Conservation (phyloP, 257 asterid genomes). For the Craterostigma plantagineum region DNA sequence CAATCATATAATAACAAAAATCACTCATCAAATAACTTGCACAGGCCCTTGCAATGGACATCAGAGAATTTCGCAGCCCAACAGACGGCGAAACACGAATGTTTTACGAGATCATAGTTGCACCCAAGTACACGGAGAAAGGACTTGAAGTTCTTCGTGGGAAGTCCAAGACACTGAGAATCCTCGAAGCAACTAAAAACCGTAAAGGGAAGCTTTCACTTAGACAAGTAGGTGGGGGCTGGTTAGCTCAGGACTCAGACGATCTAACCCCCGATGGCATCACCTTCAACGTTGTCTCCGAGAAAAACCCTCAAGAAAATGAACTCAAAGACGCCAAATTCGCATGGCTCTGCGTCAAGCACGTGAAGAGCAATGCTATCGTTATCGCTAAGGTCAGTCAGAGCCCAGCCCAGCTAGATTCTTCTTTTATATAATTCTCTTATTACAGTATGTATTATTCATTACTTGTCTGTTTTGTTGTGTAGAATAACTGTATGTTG, state of each 20-base stretch:
- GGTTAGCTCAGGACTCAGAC: constrained; percentile 96
- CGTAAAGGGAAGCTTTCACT: constrained; percentile 63
- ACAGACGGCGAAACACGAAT: constrained; percentile 78
- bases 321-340: constrained; percentile 69
- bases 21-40: too few species aligned
- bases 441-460: too few species aligned
- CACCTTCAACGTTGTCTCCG: constrained; percentile 47
- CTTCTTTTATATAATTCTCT: too few species aligned
- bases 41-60: constrained; percentile 79
- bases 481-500: constrained; percentile 69
- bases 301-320: constrained; percentile 41
- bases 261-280: constrained; percentile 75
- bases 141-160: constrained; percentile 94
- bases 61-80: constrained; percentile 89
- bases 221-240: constrained; percentile 98
- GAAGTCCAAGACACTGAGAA: constrained; percentile 84
- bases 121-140: constrained; percentile 65
- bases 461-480: neutral
- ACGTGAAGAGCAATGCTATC: constrained; percentile 93
- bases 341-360: constrained; percentile 94
- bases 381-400: constrained; percentile 88
- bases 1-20: too few species aligned
- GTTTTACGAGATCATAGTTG: constrained; percentile 93
- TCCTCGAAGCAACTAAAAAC: constrained; percentile 76
- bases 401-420: neutral